phyloP scores from a whole-genome alignment of 2,329 filamentous ascomycete genomes.

The Colletotrichum sp. region DNA sequence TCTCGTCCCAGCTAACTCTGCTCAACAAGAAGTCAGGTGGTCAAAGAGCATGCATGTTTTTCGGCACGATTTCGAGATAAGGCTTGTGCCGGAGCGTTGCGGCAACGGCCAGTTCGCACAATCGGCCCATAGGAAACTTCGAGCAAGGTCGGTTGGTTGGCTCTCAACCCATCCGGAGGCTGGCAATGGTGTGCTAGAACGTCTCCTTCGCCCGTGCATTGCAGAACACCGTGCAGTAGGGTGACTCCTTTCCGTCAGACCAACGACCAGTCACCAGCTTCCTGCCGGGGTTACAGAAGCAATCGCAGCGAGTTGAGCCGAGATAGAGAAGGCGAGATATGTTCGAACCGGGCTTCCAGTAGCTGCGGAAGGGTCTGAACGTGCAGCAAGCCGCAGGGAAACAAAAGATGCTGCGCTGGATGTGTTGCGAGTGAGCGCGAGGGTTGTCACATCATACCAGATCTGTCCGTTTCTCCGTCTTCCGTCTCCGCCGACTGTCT shows the following conservation, averaged over 20 bases:
- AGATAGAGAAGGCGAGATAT: neutral
- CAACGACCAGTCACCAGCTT: neutral
- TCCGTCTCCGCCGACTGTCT: neutral
- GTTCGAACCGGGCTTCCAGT: neutral
- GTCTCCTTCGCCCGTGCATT: neutral
- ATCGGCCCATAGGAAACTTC: neutral
- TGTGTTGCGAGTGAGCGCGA: neutral
- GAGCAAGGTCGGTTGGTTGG: neutral
- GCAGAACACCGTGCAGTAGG: neutral
- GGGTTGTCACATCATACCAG: constrained; percentile 11
- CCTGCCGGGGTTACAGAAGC: neutral
- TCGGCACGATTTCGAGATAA: neutral
- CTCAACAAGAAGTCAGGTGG: neutral
- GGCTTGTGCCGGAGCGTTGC: neutral
- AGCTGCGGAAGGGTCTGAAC: constrained; percentile 1
- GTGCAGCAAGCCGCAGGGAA: neutral
- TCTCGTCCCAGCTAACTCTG: constrained; percentile 11
- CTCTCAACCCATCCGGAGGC: neutral
- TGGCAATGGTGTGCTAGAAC: neutral
- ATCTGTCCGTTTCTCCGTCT: constrained; percentile 3
- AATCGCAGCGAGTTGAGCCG: neutral
- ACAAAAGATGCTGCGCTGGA: neutral
- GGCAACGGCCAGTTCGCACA: neutral
- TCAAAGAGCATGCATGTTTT: neutral
- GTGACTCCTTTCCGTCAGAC: neutral